These are phyloP conservation scores for Amanita muscaria DNA, from an alignment of 768 basidiomycete genomes.

Conservation along the genomic window DNA sequence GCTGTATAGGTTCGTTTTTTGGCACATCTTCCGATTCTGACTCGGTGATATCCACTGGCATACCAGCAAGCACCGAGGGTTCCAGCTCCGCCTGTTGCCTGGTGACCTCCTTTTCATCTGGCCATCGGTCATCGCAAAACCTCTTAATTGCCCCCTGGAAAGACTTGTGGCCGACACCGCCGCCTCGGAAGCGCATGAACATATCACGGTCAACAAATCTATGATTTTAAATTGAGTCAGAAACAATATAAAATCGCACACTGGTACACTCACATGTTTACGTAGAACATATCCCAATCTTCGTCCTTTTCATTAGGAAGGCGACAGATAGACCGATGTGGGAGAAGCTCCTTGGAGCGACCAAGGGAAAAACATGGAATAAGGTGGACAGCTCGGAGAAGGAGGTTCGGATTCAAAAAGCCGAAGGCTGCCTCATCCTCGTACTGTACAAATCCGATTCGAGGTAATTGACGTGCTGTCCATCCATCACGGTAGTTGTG, in stretches of 20 bases:
- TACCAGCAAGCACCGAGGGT: no score
- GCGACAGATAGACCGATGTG: background rate
- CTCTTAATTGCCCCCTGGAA: no score
- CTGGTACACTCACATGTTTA: background rate
- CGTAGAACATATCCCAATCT: constrained; percentile 3
- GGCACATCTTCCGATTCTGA: no score
- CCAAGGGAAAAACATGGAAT: background rate
- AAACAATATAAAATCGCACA: background rate
- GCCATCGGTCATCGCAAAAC: no score
- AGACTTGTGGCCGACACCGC: constrained; percentile 23
- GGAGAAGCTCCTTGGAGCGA: background rate
- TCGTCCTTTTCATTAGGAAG: background rate
- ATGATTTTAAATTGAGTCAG: background rate
- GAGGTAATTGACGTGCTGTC: constrained; percentile 8
- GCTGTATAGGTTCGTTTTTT: no score
- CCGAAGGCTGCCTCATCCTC: background rate
- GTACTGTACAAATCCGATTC: constrained; percentile 15
- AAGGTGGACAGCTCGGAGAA: background rate
- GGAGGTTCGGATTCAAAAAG: background rate
- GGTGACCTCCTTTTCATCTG: no score
- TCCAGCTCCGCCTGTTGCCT: no score
- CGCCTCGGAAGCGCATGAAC: constrained; percentile 23
- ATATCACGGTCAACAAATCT: constrained; percentile 29
- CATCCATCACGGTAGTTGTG: constrained; percentile 6
- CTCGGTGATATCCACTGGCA: no score